These are phyloP conservation scores for Amauroascus verrucosus DNA, from an alignment of 2,329 filamentous ascomycete species.

Conservation along the genomic window DNA sequence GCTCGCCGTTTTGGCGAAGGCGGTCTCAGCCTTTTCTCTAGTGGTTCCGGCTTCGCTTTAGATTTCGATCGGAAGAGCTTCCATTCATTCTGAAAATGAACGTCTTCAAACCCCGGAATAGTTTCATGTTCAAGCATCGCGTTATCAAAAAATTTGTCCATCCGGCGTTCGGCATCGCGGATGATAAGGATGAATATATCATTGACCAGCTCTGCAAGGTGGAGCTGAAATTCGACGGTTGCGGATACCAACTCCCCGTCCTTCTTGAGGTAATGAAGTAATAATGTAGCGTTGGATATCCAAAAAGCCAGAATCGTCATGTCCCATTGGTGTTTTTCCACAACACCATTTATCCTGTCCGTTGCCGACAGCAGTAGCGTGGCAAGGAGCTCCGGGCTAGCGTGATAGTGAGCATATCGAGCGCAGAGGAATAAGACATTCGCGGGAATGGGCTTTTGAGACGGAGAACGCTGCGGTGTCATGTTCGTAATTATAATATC, in stretches of 20 bases:
- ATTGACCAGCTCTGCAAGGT: constrained; percentile 88
- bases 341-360: constrained; percentile 92
- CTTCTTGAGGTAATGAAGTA: constrained; percentile 96
- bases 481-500: constrained; percentile 96
- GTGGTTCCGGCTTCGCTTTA: constrained; percentile 76
- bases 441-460: constrained; percentile 95
- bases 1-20: constrained; percentile 88
- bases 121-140: constrained; percentile 98
- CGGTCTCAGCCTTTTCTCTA: constrained; percentile 81
- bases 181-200: constrained; percentile 98
- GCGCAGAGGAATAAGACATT: constrained; percentile 96
- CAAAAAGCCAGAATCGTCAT: constrained; percentile 99
- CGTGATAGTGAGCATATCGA: constrained; percentile 92
- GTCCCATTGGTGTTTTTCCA: constrained; percentile 95
- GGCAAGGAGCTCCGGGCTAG: constrained; percentile 70
- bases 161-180: constrained; percentile 82
- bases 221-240: constrained; percentile 81
- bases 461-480: constrained; percentile 87
- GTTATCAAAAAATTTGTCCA: constrained; percentile 88
- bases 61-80: constrained; percentile 89
- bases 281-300: constrained; percentile 90
- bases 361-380: constrained; percentile 76
- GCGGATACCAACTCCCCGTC: constrained; percentile 69
- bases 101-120: constrained; percentile 92
- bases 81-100: constrained; percentile 97